Conservation (phyloP, 1,139 yeast species). For the Saccharomyces hybrid region DNA sequence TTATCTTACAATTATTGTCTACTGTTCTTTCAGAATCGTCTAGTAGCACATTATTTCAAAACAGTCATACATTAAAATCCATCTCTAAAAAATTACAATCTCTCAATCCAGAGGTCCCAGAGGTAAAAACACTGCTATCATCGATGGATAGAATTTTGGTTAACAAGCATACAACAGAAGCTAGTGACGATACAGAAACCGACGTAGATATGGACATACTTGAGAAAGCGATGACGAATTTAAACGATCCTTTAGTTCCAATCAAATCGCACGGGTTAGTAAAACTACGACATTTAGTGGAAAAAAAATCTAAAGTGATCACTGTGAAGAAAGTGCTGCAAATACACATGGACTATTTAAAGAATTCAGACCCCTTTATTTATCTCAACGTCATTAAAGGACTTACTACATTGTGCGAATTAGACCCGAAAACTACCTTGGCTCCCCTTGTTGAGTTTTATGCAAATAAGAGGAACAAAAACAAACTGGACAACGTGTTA, state of each 20-base stretch:
- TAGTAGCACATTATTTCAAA: conserved; percentile 2
- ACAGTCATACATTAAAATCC: conserved; percentile 6
- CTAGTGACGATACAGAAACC: conserved; percentile 7
- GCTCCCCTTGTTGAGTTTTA: conserved; percentile 40
- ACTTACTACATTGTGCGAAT: conserved; percentile 49
- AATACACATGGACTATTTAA: conserved; percentile 56
- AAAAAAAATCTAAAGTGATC: conserved; percentile 43
- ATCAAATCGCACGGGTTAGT: conserved; percentile 80
- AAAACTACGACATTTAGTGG: conserved; percentile 52
- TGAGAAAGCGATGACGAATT: conserved; percentile 53
- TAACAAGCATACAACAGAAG: background rate
- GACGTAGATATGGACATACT: conserved; percentile 33
- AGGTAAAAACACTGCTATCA: conserved; percentile 4
- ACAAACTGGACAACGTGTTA: conserved; percentile 53
- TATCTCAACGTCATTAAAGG: conserved; percentile 81
- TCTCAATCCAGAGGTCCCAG: background rate
- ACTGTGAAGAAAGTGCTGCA: conserved; percentile 48
- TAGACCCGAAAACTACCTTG: conserved; percentile 38
- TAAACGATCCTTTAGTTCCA: conserved; percentile 77
- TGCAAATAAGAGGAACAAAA: conserved; percentile 26
- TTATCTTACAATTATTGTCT: conserved; percentile 46
- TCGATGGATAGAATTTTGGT: conserved; percentile 4
- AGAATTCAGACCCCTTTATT: conserved; percentile 78
- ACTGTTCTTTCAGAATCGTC: conserved; percentile 37
- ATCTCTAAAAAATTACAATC: conserved; percentile 14